phyloP scores from a whole-genome alignment of 108 stramenopile species.

The Skeletonema grethae region DNA sequence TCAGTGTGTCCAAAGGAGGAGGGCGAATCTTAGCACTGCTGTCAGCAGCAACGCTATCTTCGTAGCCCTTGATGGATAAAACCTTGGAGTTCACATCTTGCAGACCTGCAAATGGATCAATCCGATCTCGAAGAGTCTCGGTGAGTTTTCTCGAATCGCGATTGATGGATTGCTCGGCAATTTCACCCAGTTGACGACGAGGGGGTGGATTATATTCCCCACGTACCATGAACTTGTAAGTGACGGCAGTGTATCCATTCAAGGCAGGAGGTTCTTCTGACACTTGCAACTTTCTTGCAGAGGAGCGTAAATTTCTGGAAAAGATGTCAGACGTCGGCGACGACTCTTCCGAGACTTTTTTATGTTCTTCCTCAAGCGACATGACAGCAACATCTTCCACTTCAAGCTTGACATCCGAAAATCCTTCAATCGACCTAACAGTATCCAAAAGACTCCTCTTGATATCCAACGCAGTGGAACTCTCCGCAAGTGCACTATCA shows the following conservation, averaged over 20 bases:
- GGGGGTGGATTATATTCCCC: constrained; percentile 43
- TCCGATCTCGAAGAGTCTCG: constrained; percentile 19
- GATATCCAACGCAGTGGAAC: constrained; percentile 4
- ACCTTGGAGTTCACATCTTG: constrained; percentile 12
- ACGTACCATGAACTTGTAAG: constrained; percentile 27
- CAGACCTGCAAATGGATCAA: constrained; percentile 19
- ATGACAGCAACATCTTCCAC: background rate
- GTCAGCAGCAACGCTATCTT: background rate
- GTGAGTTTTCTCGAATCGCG: constrained; percentile 8
- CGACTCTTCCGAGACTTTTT: background rate
- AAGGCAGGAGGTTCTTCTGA: background rate
- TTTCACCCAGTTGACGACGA: constrained; percentile 25
- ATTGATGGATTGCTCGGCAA: constrained; percentile 35
- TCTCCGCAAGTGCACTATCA: background rate
- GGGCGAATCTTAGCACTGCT: background rate
- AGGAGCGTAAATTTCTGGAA: background rate
- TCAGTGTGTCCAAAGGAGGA: background rate
- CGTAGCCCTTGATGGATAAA: constrained; percentile 22
- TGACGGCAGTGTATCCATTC: background rate
- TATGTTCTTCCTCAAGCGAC: background rate
- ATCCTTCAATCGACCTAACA: background rate
- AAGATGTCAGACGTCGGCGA: background rate
- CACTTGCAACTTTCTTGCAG: background rate
- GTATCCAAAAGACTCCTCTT: background rate
- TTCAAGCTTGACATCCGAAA: background rate